A percentile compares a stretch with the other conserved stretches of the same genome.
phyloP scores from a whole-genome alignment of 805 yeast species.

The Torulaspora microellipsoides region DNA sequence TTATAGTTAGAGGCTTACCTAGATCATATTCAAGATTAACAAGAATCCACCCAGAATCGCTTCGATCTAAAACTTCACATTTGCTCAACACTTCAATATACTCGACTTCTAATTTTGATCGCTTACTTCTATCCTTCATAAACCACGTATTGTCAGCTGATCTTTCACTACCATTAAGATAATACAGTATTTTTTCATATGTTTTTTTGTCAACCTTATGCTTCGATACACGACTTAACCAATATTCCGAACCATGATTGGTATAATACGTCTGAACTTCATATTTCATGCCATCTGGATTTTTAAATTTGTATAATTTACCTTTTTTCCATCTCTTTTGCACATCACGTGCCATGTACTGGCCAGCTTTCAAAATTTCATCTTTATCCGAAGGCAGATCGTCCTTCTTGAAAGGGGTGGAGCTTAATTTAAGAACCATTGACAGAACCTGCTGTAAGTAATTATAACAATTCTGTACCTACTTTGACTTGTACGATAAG shows the following conservation, averaged over 20 bases:
- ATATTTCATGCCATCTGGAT: conserved; percentile 23
- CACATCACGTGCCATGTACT: conserved; percentile 23
- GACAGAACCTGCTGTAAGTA: not conserved
- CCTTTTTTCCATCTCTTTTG: conserved; percentile 31
- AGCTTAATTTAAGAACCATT: conserved; percentile 5
- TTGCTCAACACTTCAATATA: conserved; percentile 35
- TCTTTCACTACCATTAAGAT: conserved; percentile 30
- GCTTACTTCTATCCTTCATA: conserved; percentile 26
- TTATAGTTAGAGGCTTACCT: conserved; percentile 35
- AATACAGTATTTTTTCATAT: conserved; percentile 27
- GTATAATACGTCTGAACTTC: conserved; percentile 34
- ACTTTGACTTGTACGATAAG: no score
- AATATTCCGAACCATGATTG: conserved; percentile 28
- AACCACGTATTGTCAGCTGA: conserved; percentile 16
- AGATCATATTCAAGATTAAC: conserved; percentile 36
- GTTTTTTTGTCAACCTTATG: conserved; percentile 17
- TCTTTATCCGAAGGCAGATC: conserved; percentile 15
- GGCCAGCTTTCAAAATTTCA: conserved; percentile 21
- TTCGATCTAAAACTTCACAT: conserved; percentile 20
- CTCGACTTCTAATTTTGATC: conserved; percentile 33
- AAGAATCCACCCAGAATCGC: conserved; percentile 27
- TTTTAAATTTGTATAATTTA: conserved; percentile 30
- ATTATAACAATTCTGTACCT: not conserved
- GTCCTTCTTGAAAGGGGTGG: conserved; percentile 8
- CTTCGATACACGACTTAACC: conserved; percentile 34